phyloP scores from a whole-genome alignment of 2,329 filamentous ascomycete species.

The Ilyonectria robusta region DNA sequence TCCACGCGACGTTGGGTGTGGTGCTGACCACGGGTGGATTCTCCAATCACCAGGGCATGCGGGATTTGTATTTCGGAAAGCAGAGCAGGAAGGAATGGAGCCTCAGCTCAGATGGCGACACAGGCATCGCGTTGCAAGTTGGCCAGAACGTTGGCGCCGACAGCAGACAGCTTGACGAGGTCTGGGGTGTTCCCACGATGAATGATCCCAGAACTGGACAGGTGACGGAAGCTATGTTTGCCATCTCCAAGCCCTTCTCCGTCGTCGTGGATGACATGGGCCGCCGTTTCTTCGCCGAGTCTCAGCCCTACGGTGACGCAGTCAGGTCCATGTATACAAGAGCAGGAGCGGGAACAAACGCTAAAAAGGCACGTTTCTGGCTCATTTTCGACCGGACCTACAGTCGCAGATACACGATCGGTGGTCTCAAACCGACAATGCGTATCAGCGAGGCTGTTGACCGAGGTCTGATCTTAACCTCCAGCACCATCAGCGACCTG shows the following conservation, averaged over 20 bases:
- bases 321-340: background rate
- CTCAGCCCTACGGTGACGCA: background rate
- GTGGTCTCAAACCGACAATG: background rate
- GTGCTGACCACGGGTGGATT: background rate
- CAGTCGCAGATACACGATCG: background rate
- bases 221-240: background rate
- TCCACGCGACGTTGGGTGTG: background rate
- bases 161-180: too few relatives aligned
- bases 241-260: background rate
- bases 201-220: background rate
- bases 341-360: background rate
- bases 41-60: too few relatives aligned
- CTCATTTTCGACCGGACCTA: constrained; percentile 1
- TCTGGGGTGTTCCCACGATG: too few relatives aligned
- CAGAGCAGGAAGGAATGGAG: too few relatives aligned
- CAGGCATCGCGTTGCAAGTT: too few relatives aligned
- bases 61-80: too few relatives aligned
- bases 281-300: background rate
- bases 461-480: background rate
- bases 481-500: background rate
- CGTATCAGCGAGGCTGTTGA: background rate
- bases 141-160: too few relatives aligned
- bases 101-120: too few relatives aligned
- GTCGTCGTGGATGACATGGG: background rate
- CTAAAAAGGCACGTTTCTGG: background rate